Conservation (phyloP, 2,329 filamentous ascomycete genomes). For the Cladobotryum protrusum region DNA sequence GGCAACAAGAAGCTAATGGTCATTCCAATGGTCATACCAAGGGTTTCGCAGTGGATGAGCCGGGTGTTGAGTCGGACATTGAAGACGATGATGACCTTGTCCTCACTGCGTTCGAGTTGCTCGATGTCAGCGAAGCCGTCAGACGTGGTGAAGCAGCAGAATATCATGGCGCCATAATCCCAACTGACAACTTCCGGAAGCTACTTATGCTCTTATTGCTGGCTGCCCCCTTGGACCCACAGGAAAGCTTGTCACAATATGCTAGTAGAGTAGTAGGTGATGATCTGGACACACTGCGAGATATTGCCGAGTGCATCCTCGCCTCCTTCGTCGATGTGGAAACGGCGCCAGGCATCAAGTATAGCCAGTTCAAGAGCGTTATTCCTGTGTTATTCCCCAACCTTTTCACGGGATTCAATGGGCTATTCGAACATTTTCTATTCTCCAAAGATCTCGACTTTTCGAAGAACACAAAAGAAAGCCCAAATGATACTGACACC, state of each 20-base stretch:
- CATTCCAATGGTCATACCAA: constrained; percentile 15
- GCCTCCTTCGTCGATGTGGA: constrained; percentile 61
- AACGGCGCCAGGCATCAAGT: constrained; percentile 56
- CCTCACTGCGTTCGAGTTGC: constrained; percentile 60
- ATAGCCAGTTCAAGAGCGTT: constrained; percentile 53
- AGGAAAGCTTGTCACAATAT: constrained; percentile 59
- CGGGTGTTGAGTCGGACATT: constrained; percentile 27
- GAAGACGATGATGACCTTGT: constrained; percentile 57
- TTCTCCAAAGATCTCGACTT: constrained; percentile 68
- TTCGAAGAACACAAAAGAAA: constrained; percentile 40
- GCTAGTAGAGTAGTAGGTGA: constrained; percentile 48
- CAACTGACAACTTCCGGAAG: constrained; percentile 65
- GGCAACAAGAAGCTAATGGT: background rate
- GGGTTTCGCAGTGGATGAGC: constrained; percentile 43
- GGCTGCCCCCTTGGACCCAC: constrained; percentile 56
- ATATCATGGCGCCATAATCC: constrained; percentile 61
- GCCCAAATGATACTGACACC: constrained; percentile 10
- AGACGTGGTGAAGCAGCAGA: constrained; percentile 44
- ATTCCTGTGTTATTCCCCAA: constrained; percentile 57
- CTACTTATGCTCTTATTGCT: constrained; percentile 65
- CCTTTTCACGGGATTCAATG: constrained; percentile 60
- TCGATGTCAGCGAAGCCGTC: constrained; percentile 58
- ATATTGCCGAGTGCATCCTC: constrained; percentile 58
- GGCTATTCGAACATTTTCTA: constrained; percentile 68
- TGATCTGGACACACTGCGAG: constrained; percentile 52